A percentile compares a stretch with the other conserved stretches of the same genome.
phyloP scores from a whole-genome alignment of 495 filamentous ascomycete species.

The Penicillium chermesinum region DNA sequence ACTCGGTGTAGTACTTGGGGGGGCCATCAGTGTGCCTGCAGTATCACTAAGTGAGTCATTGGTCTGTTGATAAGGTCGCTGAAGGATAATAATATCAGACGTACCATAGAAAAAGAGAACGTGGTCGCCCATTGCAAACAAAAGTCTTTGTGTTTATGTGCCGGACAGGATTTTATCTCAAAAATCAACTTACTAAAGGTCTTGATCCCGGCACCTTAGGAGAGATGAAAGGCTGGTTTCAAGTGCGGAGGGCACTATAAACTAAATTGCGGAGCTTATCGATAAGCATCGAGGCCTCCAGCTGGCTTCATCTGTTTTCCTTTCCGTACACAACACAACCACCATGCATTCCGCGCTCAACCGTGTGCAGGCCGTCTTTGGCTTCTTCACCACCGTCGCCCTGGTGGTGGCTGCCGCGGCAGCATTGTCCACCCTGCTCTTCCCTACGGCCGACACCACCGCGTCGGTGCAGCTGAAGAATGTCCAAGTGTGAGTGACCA shows the following conservation, averaged over 20 bases:
- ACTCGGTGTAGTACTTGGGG: constrained; percentile 78
- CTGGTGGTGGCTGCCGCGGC: constrained; percentile 74
- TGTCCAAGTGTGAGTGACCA: constrained; percentile 71
- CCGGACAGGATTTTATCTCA: neutral
- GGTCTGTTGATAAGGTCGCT: neutral
- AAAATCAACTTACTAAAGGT: no score
- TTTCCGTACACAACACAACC: constrained; percentile 6
- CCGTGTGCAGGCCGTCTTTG: constrained; percentile 86
- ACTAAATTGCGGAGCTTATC: constrained; percentile 11
- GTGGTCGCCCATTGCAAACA: constrained; percentile 38
- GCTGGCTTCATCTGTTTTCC: constrained; percentile 32
- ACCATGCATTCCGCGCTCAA: constrained; percentile 84
- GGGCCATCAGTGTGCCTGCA: constrained; percentile 64
- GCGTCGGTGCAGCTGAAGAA: constrained; percentile 65
- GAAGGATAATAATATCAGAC: constrained; percentile 13
- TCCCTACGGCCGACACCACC: constrained; percentile 57
- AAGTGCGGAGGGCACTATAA: neutral
- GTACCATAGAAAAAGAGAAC: constrained; percentile 56
- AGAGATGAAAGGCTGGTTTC: neutral
- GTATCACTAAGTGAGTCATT: constrained; percentile 1
- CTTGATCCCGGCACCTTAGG: neutral
- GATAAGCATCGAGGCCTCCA: constrained; percentile 28
- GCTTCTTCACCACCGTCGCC: constrained; percentile 94
- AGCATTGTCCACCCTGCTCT: constrained; percentile 70
- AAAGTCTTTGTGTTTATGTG: neutral